Percentiles rank a stretch among this genome's conserved stretches.
Evolutionary conservation across 75 land plant species (phyloP).

Genomic region (Picea glauca): DNA sequence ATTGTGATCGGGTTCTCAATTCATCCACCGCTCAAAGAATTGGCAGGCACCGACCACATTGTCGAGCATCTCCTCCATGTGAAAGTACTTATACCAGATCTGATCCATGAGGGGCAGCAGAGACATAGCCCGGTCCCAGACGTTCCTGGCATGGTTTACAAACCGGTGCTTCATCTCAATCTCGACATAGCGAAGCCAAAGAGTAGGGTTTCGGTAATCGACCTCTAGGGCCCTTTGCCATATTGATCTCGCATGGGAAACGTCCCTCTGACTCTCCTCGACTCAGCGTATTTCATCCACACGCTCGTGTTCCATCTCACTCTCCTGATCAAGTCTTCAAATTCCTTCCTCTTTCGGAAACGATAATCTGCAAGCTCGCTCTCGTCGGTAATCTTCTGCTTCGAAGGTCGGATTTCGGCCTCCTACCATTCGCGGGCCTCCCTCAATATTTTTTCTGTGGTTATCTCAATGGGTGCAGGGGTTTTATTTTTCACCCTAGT

Average conservation of each 20-base stretch:
- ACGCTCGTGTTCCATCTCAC: conserved; percentile 84
- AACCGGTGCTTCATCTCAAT: conserved; percentile 90
- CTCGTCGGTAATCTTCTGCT: conserved; percentile 90
- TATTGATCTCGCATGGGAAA: conserved; percentile 68
- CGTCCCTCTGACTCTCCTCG: conserved; percentile 91
- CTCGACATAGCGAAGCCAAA: too few relatives aligned
- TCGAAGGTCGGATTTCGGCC: conserved; percentile 92
- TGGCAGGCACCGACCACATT: conserved; percentile 78
- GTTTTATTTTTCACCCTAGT: conserved; percentile 96
- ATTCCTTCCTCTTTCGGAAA: conserved; percentile 83
- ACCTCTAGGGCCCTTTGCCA: conserved; percentile 96
- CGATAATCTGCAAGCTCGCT: conserved; percentile 86
- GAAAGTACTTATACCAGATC: conserved; percentile 96
- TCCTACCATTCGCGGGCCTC: conserved; percentile 94
- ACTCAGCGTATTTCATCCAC: conserved; percentile 94
- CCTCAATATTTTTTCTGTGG: conserved; percentile 91
- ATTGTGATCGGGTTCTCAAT: conserved; percentile 86
- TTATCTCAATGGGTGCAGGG: conserved; percentile 89
- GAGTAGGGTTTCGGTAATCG: too few relatives aligned
- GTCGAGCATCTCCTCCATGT: too few relatives aligned
- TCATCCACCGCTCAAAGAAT: conserved; percentile 87
- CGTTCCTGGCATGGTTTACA: too few relatives aligned
- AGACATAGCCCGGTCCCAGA: too few relatives aligned
- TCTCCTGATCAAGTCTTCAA: conserved; percentile 80
- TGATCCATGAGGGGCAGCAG: conserved; percentile 82